These are phyloP conservation scores for Aspergillus sp. DNA, from an alignment of 2,329 filamentous ascomycete species.

Conservation along the genomic window DNA sequence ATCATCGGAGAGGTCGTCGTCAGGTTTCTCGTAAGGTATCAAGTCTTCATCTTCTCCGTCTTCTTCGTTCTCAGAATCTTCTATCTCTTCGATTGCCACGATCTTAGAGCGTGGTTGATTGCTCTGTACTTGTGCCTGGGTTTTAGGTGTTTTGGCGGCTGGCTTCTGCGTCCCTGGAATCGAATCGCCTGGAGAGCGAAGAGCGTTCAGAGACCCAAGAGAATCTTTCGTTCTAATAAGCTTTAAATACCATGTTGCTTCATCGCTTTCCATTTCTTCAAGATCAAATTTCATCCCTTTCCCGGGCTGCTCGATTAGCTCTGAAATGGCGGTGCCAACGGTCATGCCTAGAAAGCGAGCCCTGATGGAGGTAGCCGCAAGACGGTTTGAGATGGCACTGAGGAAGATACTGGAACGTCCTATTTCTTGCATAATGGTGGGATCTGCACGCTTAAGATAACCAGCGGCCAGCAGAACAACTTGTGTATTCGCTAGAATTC, in stretches of 20 bases:
- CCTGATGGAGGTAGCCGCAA: slow-evolving; percentile 65
- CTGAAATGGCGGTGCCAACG: slow-evolving; percentile 65
- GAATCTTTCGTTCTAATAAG: slow-evolving; percentile 57
- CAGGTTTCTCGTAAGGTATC: slow-evolving; percentile 71
- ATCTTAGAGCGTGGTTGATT: slow-evolving; percentile 28
- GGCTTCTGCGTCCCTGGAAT: slow-evolving; percentile 5
- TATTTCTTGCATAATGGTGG: slow-evolving; percentile 59
- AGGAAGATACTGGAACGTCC: slow-evolving; percentile 67
- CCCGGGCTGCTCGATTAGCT: slow-evolving; percentile 57
- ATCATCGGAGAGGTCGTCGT: slow-evolving; percentile 81
- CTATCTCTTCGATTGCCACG: slow-evolving; percentile 55
- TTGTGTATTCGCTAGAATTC: slow-evolving; percentile 63
- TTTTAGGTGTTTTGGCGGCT: neutral
- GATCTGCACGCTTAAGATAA: slow-evolving; percentile 59
- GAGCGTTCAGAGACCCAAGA: slow-evolving; percentile 49
- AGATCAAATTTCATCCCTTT: slow-evolving; percentile 75
- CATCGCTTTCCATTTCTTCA: slow-evolving; percentile 64
- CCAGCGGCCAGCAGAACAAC: slow-evolving; percentile 68
- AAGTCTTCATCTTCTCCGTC: slow-evolving; percentile 57
- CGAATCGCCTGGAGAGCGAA: slow-evolving; percentile 30
- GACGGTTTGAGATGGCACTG: slow-evolving; percentile 72
- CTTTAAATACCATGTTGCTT: slow-evolving; percentile 66
- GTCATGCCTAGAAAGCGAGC: slow-evolving; percentile 81
- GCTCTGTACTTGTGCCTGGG: slow-evolving; percentile 3
- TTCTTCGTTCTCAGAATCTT: slow-evolving; percentile 43